Base-by-base conservation (phyloP, 257 asterid genomes). In the Thymus mandschuricus region DNA sequence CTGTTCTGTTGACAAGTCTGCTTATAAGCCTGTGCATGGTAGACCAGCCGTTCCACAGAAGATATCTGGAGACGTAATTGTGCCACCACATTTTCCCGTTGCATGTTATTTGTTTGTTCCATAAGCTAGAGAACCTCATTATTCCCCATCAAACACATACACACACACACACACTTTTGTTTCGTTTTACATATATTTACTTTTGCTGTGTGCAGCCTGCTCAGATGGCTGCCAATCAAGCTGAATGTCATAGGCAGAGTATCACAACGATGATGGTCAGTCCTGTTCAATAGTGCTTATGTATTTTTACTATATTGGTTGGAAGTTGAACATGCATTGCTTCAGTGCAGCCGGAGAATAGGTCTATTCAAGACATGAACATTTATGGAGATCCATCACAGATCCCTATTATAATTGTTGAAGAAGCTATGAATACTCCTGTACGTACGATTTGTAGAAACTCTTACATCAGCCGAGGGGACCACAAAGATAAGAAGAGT, bases 251-350 rank as follows among this genome's bases (percentile, higher is more conserved):
- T 68, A 84, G 94, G 80, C 84, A 78, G 66, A 91, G 94, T 83
- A 88, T 91, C 85, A 88, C 96, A 66, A 90, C 82, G 78, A 86
- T 88, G 93, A 81, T 76, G 88, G 97, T 90, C 80, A 77, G 93
- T 76, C 66, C 49, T 66, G 43, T 63, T 31, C 12, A 52, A 68
- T 21, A 64, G 38, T 72, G 72, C 46, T 21, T 57, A 58, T 43
- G 28, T 31, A 34, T 33, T 63, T 13, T 40, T 65, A 21, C 35
- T 63, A 59, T 75, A 60, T 66, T 66, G 44, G 62, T 60, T 65
- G 44, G 65, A 56, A 71, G 21, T 64, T 82, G 76, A 78, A 71
- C 66, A 48, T 70, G 68, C 50, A 35, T 60, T 79, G 57, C 64
- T 78, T 61, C 68, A 48, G 40, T 76, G 86, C 95, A 91, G 97